phyloP scores from a whole-genome alignment of 257 asterid genomes.

The Cynanchum wilfordii region DNA sequence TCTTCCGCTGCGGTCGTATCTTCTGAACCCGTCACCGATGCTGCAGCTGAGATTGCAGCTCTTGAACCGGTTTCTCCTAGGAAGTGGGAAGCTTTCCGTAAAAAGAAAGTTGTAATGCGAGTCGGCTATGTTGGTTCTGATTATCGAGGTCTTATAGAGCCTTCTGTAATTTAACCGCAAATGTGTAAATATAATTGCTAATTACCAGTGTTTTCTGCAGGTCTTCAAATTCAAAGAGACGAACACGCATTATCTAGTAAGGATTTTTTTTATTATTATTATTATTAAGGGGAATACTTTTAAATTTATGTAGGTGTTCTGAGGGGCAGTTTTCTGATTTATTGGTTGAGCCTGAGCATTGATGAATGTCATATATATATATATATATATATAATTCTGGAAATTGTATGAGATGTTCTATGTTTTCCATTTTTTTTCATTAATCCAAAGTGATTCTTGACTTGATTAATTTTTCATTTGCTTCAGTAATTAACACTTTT shows the following conservation, averaged over 20 bases:
- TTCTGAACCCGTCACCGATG: not conserved
- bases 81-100: slow-evolving; percentile 74
- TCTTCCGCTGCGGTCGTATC: slow-evolving; percentile 14
- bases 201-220: slow-evolving; percentile 32
- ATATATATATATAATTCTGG: not conserved
- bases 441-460: not conserved
- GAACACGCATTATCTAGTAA: slow-evolving; percentile 58
- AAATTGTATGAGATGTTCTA: not conserved
- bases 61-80: slow-evolving; percentile 14
- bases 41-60: slow-evolving; percentile 13
- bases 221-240: slow-evolving; percentile 86
- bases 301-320: not conserved
- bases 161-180: too few relatives aligned
- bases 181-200: not conserved
- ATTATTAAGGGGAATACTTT: too few relatives aligned
- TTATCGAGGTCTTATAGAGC: slow-evolving; percentile 53
- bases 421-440: not conserved
- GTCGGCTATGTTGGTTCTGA: slow-evolving; percentile 92
- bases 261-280: too few relatives aligned
- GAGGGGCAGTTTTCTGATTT: not conserved
- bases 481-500: too few relatives aligned
- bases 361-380: not conserved
- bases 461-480: not conserved
- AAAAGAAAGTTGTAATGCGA: slow-evolving; percentile 96
- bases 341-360: not conserved